Percentiles rank a stretch among this genome's conserved stretches.
Conservation (phyloP, 1,139 yeast species). For the Suhomyces guaymorum region DNA sequence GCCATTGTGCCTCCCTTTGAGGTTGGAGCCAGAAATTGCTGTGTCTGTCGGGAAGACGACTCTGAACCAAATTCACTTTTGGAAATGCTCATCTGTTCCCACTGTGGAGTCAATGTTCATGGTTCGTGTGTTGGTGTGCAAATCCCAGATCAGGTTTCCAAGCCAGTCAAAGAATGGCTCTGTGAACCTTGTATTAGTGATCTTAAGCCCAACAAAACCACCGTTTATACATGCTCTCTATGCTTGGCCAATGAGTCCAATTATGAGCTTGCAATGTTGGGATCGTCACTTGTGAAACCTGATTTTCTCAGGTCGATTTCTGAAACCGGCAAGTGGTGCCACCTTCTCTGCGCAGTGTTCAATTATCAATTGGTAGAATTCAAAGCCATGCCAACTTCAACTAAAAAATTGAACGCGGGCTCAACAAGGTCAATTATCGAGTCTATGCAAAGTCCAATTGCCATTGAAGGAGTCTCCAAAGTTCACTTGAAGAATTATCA, state of each 20-base stretch:
- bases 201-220: slow-evolving; percentile 56
- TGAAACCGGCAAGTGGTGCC: slow-evolving; percentile 74
- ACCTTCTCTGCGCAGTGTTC: slow-evolving; percentile 71
- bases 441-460: slow-evolving; percentile 20
- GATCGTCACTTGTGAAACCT: slow-evolving; percentile 45
- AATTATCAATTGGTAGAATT: slow-evolving; percentile 28
- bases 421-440: slow-evolving; percentile 30
- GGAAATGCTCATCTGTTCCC: slow-evolving; percentile 56
- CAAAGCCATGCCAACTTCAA: slow-evolving; percentile 12
- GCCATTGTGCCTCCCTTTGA: slow-evolving; percentile 26
- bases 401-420: slow-evolving; percentile 1
- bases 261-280: slow-evolving; percentile 46
- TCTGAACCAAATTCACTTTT: slow-evolving; percentile 15
- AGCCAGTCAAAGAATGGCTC: slow-evolving; percentile 57
- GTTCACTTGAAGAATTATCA: slow-evolving; percentile 28
- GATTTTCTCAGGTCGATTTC: slow-evolving; percentile 74
- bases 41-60: slow-evolving; percentile 57
- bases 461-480: slow-evolving; percentile 34
- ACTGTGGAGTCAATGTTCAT: slow-evolving; percentile 76
- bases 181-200: slow-evolving; percentile 85
- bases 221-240: slow-evolving; percentile 63
- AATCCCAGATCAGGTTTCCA: slow-evolving; percentile 23
- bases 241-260: slow-evolving; percentile 60
- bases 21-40: slow-evolving; percentile 44
- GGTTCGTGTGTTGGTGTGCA: slow-evolving; percentile 64